These are phyloP conservation scores for Ulota crispa DNA, from an alignment of 225 moss, liverwort and hornwort genomes.

Conservation along the genomic window DNA sequence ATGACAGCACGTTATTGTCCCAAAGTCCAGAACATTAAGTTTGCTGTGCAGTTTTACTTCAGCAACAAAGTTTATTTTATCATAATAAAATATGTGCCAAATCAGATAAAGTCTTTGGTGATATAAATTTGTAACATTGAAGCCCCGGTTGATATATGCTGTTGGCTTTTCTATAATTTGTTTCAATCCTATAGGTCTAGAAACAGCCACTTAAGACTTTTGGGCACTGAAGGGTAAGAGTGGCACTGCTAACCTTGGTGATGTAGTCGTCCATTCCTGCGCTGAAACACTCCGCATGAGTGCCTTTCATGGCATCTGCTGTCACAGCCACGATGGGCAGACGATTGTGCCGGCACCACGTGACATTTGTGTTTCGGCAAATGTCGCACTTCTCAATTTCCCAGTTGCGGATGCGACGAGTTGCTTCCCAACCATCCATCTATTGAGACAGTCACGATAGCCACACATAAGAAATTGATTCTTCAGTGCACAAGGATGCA, in stretches of 20 bases:
- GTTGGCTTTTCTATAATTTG: too few species aligned
- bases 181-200: neutral
- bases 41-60: too few species aligned
- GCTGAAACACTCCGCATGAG: conserved; percentile 61
- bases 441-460: conserved; percentile 23
- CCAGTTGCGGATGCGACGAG: conserved; percentile 74
- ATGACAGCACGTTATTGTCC: too few species aligned
- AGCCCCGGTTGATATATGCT: neutral
- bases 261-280: conserved; percentile 91
- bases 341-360: conserved; percentile 62
- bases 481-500: neutral
- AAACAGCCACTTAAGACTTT: neutral
- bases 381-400: conserved; percentile 55
- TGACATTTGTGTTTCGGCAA: conserved; percentile 33
- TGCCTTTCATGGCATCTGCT: conserved; percentile 81
- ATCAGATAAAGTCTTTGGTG: too few species aligned
- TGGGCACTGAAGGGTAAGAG: neutral
- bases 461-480: neutral
- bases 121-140: too few species aligned
- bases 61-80: too few species aligned
- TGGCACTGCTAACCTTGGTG: conserved; percentile 55
- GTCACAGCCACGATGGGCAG: conserved; percentile 78
- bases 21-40: too few species aligned
- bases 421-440: conserved; percentile 97
- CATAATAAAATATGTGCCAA: too few species aligned